phyloP scores from a whole-genome alignment of 1,284 basidiomycete genomes.

The Pterula multifida region DNA sequence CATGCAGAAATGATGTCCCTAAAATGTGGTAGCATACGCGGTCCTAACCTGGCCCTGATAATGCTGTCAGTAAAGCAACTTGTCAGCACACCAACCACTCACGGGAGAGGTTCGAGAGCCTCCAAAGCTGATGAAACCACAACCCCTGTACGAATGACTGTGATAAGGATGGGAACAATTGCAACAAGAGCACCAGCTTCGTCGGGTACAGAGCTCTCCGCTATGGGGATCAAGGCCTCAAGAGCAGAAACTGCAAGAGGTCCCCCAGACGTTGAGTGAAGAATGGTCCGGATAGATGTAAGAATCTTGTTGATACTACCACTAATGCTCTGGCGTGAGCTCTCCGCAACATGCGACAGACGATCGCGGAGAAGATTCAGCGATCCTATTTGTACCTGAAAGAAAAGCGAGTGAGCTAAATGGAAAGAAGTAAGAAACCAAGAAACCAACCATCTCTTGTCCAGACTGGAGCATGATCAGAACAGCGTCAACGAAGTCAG shows the following conservation, averaged over 20 bases:
- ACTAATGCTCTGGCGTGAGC: conserved; percentile 42
- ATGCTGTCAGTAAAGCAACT: neutral
- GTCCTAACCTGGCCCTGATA: conserved; percentile 62
- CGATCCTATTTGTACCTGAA: conserved; percentile 50
- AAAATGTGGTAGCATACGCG: conserved; percentile 77
- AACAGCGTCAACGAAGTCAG: conserved; percentile 46
- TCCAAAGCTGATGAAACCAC: conserved; percentile 31
- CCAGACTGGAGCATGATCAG: conserved; percentile 40
- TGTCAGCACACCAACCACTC: conserved; percentile 17
- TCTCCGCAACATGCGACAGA: conserved; percentile 46
- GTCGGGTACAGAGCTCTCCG: conserved; percentile 39
- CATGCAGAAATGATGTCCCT: conserved; percentile 57
- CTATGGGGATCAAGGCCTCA: conserved; percentile 46
- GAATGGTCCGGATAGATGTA: conserved; percentile 31
- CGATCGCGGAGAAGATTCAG: conserved; percentile 56
- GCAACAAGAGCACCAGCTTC: conserved; percentile 58
- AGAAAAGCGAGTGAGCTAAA: conserved; percentile 7
- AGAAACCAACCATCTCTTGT: conserved; percentile 28
- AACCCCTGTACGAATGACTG: conserved; percentile 27
- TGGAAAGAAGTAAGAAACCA: neutral
- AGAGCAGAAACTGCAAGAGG: conserved; percentile 35
- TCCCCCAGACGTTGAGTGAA: conserved; percentile 30
- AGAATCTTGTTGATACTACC: conserved; percentile 40
- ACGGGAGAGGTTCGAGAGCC: conserved; percentile 53
- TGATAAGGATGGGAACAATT: conserved; percentile 46